Base-by-base conservation (phyloP, 2,329 filamentous ascomycete species). In the Rosellinia necatrix region DNA sequence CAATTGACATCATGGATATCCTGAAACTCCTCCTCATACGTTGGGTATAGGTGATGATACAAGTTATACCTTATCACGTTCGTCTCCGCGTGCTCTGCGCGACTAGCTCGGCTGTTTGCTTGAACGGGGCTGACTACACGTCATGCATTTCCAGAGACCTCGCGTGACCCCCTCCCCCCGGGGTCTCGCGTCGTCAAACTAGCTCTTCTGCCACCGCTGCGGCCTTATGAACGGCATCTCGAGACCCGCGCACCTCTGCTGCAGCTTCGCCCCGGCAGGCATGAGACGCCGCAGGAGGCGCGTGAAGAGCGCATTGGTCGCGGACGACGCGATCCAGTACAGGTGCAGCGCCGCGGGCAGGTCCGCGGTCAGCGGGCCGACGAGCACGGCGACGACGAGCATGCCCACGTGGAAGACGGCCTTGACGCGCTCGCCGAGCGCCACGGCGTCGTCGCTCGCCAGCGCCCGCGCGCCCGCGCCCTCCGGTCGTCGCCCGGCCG, bases 271-370 rank as follows among this genome's bases (percentile, higher is more conserved):
- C 24, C 62, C 43, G 1, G 69, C 47, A 0, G 71, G 72, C 55
- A 71, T 65, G 10, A 66, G 9, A 3, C 35, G 27, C 12, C 41
- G 48, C 6, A 76, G 15, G 1, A 59, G 17, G 13, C 52, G 56
- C 2, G 46, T 58, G 4, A 71, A 62, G 4, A 61, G 17, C 13
- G 58, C 56, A 35, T 67, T 70, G 5, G 65, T 57, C 1, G 55
- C 19, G 3, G 74, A 60, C 2, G 75, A 75, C 1, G 72, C 55
- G 2, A 78, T 51, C 76, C 76, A 78, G 61, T 78, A 79, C 8
- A 78, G 61, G 49, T 78, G 76, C 22, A 79, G 56, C 1, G 76
- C 76, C 4, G 71, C 72, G 1, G 76, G 76, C 21, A 79, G 61
- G 32, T 72, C 56, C 57, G 74, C 59, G 2, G 76, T 78, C 8